These are phyloP conservation scores for Suillus sp. DNA, from an alignment of 768 basidiomycete species.

Conservation along the genomic window DNA sequence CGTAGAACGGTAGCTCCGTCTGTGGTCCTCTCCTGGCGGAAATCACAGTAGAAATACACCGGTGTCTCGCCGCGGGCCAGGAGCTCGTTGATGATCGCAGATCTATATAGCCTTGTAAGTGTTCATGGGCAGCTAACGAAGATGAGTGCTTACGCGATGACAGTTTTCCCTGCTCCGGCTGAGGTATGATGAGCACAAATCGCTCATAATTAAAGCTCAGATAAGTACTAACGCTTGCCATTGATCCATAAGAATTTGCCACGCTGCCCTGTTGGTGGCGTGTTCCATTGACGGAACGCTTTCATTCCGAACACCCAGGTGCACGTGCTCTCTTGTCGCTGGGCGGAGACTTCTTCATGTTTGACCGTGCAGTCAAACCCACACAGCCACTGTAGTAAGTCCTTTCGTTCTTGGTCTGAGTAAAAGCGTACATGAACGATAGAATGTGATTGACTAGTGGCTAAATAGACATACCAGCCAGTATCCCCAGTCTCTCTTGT, in stretches of 20 bases:
- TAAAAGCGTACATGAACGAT: not conserved
- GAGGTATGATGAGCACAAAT: not conserved
- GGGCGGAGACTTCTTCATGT: conserved; percentile 14
- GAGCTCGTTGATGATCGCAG: conserved; percentile 16
- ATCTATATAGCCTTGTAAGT: not conserved
- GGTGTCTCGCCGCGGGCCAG: not conserved
- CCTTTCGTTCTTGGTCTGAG: not conserved
- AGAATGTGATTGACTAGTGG: not conserved
- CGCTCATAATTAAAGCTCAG: not conserved
- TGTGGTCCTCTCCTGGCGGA: conserved; percentile 14
- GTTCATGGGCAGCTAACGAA: not conserved
- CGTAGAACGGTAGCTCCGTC: conserved; percentile 20
- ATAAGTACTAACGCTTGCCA: conserved; percentile 20
- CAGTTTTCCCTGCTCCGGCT: conserved; percentile 25
- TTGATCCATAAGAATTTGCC: conserved; percentile 18
- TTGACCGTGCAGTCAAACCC: conserved; percentile 13
- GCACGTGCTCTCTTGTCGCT: conserved; percentile 20
- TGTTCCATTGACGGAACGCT: conserved; percentile 15
- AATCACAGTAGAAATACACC: conserved; percentile 29
- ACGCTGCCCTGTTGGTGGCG: not conserved
- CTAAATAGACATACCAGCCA: not conserved
- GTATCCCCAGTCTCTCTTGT: not conserved
- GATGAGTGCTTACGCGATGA: conserved; percentile 18
- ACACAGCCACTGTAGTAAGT: not conserved
- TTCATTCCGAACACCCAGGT: conserved; percentile 12